These are phyloP conservation scores for Cladobotryum mycophilum DNA, from an alignment of 2,329 filamentous ascomycete species.

Conservation along the genomic window DNA sequence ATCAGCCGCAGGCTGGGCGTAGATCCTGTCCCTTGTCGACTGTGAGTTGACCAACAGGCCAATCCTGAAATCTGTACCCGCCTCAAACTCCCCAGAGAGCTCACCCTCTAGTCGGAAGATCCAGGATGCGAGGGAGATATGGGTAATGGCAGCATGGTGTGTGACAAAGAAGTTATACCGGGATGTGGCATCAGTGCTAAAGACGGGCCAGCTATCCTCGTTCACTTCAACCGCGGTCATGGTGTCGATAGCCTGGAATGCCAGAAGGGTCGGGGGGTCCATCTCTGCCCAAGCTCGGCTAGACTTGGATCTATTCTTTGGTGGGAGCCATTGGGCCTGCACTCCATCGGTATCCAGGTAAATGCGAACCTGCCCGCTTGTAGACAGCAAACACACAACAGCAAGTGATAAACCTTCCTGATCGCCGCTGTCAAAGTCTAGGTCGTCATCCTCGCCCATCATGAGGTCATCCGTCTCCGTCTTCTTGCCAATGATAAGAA, in stretches of 20 bases:
- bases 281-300: constrained; percentile 32
- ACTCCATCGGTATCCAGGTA: constrained; percentile 57
- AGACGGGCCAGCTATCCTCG: constrained; percentile 55
- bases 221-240: constrained; percentile 48
- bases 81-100: constrained; percentile 48
- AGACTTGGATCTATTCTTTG: constrained; percentile 44
- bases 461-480: constrained; percentile 55
- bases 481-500: constrained; percentile 57
- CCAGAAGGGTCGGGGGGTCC: constrained; percentile 45
- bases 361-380: constrained; percentile 54
- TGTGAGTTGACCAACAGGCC: constrained; percentile 54
- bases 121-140: constrained; percentile 55
- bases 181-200: constrained; percentile 54
- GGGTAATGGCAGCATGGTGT: constrained; percentile 53
- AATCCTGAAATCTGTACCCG: constrained; percentile 56
- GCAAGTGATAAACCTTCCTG: constrained; percentile 55
- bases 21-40: constrained; percentile 52
- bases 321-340: constrained; percentile 60
- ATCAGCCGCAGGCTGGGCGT: constrained; percentile 45
- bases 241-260: constrained; percentile 58
- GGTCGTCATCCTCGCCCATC: constrained; percentile 57
- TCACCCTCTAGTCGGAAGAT: constrained; percentile 59
- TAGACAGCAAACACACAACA: constrained; percentile 54
- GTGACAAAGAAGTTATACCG: constrained; percentile 59
- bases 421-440: constrained; percentile 51